Base-by-base conservation (phyloP, 306 rosid genomes). In the Comarum palustre region DNA sequence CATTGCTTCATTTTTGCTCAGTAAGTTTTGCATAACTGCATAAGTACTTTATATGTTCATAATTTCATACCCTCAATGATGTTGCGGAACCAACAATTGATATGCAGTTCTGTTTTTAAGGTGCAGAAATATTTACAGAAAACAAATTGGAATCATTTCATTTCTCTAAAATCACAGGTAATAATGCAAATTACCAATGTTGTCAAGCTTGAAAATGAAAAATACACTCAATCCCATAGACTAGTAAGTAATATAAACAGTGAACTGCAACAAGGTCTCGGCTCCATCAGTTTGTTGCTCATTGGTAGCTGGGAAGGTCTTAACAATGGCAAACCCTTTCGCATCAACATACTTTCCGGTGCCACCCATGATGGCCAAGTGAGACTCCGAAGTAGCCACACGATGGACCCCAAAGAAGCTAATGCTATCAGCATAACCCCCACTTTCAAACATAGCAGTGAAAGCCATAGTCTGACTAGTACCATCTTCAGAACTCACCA, bases 311-410 rank as follows among this genome's bases (percentile, higher is more conserved):
- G 89, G 96, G 66, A 75, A 80, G 0, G 89, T 83, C 84, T 93
- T 93, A 10, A 87, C 80, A 1, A 75, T 78, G 27, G 89, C 93
- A 73, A 73, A 78, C 0, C 96, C 97, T 61, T 77, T 51, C 1
- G 97, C 93, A 60, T 89, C 88, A 0, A 87, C 70, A 51, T 78
- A 93, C 83, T 89, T 89, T 22, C 97, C 98, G 0, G 90, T 93
- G 11, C 98, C 97, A 36, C 97, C 97, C 77, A 89, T 90, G 25
- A 93, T 82, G 0, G 97, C 97, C 22, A 93, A 65, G 9, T 90
- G 86, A 7, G 98, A 93, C 54, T 90, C 90, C 0, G 97, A 91
- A 0, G 76, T 89, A 22, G 89, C 90, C 0, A 80, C 86, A 73
- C 85, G 70, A 48, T 89, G 92, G 8, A 90, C 92, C 1, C 98